phyloP scores from a whole-genome alignment of 768 basidiomycete genomes.

The Mycena galopus region DNA sequence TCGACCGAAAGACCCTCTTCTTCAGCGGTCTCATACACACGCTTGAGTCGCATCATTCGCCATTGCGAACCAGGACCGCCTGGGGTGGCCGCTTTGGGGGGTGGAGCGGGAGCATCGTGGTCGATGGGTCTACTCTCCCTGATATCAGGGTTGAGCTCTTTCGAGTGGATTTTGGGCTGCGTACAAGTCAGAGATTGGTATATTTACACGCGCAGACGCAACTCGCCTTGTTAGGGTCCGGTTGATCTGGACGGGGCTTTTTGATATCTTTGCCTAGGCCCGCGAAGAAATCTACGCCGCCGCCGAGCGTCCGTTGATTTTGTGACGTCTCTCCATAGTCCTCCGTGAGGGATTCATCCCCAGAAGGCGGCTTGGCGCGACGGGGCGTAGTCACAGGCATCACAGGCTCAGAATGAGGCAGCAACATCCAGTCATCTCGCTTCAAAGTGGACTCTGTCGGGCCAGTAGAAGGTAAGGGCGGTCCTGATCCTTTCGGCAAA shows the following conservation, averaged over 20 bases:
- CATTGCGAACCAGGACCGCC: slow-evolving; percentile 95
- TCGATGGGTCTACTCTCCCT: slow-evolving; percentile 58
- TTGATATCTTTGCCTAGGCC: slow-evolving; percentile 82
- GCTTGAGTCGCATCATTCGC: slow-evolving; percentile 97
- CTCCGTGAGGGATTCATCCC: slow-evolving; percentile 72
- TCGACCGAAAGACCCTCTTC: slow-evolving; percentile 83
- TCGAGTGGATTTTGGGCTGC: slow-evolving; percentile 72
- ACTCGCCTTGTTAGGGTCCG: slow-evolving; percentile 80
- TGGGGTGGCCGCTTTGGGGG: slow-evolving; percentile 69
- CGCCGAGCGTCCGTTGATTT: slow-evolving; percentile 62
- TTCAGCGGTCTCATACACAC: slow-evolving; percentile 90
- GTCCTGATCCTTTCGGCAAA: slow-evolving; percentile 56
- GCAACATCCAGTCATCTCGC: slow-evolving; percentile 93
- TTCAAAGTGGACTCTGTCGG: slow-evolving; percentile 65
- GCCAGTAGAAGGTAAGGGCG: slow-evolving; percentile 60
- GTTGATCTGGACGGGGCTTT: slow-evolving; percentile 66
- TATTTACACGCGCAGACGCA: background rate
- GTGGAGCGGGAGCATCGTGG: slow-evolving; percentile 54
- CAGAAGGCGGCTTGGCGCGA: slow-evolving; percentile 37
- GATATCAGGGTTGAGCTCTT: slow-evolving; percentile 73
- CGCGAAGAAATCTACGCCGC: slow-evolving; percentile 90
- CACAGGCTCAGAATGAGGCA: slow-evolving; percentile 51
- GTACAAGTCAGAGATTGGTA: slow-evolving; percentile 30
- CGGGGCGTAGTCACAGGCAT: slow-evolving; percentile 42
- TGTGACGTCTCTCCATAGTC: slow-evolving; percentile 69